These are phyloP conservation scores for Kernera saxatilis DNA, from an alignment of 345 rosid species.

Conservation along the genomic window DNA sequence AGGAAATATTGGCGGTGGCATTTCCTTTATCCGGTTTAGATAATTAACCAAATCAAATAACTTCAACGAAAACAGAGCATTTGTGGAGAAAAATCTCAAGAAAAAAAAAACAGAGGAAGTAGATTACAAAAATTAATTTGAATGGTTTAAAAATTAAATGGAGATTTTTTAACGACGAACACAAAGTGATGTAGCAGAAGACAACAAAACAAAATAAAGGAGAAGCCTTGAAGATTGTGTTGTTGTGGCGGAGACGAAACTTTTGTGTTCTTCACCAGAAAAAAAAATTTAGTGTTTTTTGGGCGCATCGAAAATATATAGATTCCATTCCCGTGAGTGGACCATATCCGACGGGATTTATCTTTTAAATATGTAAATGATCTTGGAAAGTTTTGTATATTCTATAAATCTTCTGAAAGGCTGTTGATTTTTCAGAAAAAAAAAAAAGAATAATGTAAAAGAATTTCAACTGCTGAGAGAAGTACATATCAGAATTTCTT, in stretches of 20 bases:
- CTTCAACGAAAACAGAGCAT: constrained; percentile 6
- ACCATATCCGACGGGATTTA: constrained; percentile 20
- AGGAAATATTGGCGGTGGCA: constrained; percentile 81
- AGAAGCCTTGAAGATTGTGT: constrained; percentile 27
- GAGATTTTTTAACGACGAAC: neutral
- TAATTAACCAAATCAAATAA: neutral
- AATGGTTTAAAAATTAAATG: constrained; percentile 10
- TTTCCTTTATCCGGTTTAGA: constrained; percentile 17
- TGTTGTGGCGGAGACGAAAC: constrained; percentile 13
- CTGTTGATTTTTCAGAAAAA: neutral
- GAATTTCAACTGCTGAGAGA: neutral
- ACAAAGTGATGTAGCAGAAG: constrained; percentile 22
- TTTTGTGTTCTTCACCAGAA: constrained; percentile 9
- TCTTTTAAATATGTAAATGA: neutral
- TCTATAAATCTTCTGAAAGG: neutral
- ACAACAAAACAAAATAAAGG: constrained; percentile 20
- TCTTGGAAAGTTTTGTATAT: neutral
- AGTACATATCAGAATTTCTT: neutral
- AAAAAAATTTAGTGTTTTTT: neutral
- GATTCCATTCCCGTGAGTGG: constrained; percentile 29
- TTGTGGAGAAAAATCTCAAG: neutral
- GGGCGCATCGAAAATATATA: constrained; percentile 9
- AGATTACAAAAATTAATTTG: neutral
- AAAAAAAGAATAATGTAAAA: neutral
- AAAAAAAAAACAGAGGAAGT: constrained; percentile 13